Evolutionary conservation across 164 flowering plant species (phyloP), one percentile per base, ranked within the genome.

Genomic region (Umbellularia californica): DNA sequence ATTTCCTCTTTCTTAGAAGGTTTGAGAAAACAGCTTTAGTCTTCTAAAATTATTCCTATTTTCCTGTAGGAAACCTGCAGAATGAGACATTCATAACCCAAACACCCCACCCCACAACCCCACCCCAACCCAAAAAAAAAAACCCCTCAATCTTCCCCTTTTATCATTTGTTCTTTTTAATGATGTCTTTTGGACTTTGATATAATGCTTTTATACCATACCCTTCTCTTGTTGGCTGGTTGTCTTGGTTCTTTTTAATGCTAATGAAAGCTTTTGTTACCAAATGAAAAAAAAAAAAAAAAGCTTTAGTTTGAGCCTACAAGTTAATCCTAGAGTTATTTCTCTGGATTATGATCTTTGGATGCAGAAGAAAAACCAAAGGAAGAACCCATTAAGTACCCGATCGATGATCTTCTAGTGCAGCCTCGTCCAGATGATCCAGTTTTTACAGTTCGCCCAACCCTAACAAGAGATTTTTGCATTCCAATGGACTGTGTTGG

Each of bases 371-470:
- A 77, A 65, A 58, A 70, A 68, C 70, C 50, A 13, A 35, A 70
- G 50, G 81, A 76, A 74, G 87, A 88, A 73, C 72, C 85, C 69
- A 83, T 89, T 71, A 90, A 87, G 77, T 93, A 95, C 81, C 98
- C 99, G 69, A 92, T 95, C 83, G 97, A 93, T 70, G 99, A 95
- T 79, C 84, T 88, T 55, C 80, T 92, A 76, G 94, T 95, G 82
- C 82, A 80, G 75, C 90, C 90, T 78, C 77, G 83, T 73, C 74
- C 78, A 28, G 85, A 89, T 83, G 99, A 93, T 87, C 92, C 90
- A 74, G 81, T 77, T 77, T 84, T 95, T 75, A 77, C 85, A 12
- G 85, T 83, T 52, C 90, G 96, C 27, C 99, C 99, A 76, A 71
- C 85, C 69, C 97, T 92, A 63, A 85, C 87, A 63, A 83, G 83